Evolutionary conservation across 192 early-diverging fungal genomes (phyloP).

Genomic region (Chytriomyces sp.): DNA sequence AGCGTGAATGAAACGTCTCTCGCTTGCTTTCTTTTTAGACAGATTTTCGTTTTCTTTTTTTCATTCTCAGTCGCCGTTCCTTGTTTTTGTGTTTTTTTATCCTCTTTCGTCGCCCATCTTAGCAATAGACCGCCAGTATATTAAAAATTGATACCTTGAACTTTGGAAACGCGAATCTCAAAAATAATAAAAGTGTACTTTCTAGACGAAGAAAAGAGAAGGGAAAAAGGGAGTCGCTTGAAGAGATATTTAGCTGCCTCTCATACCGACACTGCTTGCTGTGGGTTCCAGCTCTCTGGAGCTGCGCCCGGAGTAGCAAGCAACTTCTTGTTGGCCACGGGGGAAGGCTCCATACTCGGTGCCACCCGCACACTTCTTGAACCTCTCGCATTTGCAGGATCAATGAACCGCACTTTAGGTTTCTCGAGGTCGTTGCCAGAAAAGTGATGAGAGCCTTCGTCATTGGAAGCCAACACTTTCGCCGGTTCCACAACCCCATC

Average conservation of each 20-base stretch:
- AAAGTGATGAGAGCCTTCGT: no score
- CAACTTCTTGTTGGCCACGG: slow-evolving; percentile 23
- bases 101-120: slow-evolving; percentile 1
- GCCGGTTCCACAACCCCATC: background rate
- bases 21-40: slow-evolving; percentile 5
- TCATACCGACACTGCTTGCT: background rate
- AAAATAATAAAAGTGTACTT: slow-evolving; percentile 4
- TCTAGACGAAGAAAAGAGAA: background rate
- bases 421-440: background rate
- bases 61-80: background rate
- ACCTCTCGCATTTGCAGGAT: background rate
- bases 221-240: background rate
- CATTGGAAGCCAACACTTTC: background rate
- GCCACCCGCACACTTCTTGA: background rate
- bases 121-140: background rate
- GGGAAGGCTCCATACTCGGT: slow-evolving; percentile 14
- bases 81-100: slow-evolving; percentile 8
- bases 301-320: slow-evolving; percentile 27
- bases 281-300: slow-evolving; percentile 17
- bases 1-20: no score
- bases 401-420: background rate
- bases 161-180: background rate
- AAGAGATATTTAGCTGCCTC: background rate
- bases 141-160: background rate
- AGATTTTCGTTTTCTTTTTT: slow-evolving; percentile 10